Evolutionary conservation across 2,329 filamentous ascomycete genomes (phyloP), one percentile per base, ranked within the genome.

Genomic region (Bertia moriformis): DNA sequence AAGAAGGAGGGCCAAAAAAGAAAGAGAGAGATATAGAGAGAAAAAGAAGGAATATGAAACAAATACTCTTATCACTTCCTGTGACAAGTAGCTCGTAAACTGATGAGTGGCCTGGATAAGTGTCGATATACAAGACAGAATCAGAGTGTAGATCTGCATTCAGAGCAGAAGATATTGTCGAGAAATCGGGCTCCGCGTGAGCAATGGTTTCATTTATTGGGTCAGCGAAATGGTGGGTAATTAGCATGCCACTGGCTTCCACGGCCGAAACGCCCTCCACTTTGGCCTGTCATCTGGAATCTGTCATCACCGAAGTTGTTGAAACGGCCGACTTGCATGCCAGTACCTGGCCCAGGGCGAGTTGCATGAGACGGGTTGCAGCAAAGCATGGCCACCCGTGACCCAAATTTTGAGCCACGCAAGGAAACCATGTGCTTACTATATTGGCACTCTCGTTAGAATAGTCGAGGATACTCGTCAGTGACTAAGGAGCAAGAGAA

Each of bases 401-500:
- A 98, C 44, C 91, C 91, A 57, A 96, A 98, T 60, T 98, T 98
- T 53, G 91, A 96, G 41, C 91, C 91, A 44, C 91, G 84, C 38
- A 98, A 81, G 41, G 91, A 98, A 5, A 98, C 91, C 91, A 98
- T 98, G 60, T 98, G 91, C 72, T 96, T 96, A 7, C 30, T 38
- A 14, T 17, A 45, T 47, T 32, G 43, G 45, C 10, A 29, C 10
- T n/a, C 10, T 29, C 24, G 24, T n/a, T 29, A 29, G 10, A 29
- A 10, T 29, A n/a, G 24, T n/a, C n/a, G n/a, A n/a, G n/a, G n/a
- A n/a, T n/a, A n/a, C n/a, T n/a, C n/a, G n/a, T n/a, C n/a, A n/a
- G n/a, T n/a, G n/a, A n/a, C n/a, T 29, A 29, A 29, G n/a, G 24
- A n/a, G 10, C 10, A 29, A 29, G n/a, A 29, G 24, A 29, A n/a